Base-by-base conservation (phyloP, 2,329 filamentous ascomycete species). In the Fusarium albosuccineum region DNA sequence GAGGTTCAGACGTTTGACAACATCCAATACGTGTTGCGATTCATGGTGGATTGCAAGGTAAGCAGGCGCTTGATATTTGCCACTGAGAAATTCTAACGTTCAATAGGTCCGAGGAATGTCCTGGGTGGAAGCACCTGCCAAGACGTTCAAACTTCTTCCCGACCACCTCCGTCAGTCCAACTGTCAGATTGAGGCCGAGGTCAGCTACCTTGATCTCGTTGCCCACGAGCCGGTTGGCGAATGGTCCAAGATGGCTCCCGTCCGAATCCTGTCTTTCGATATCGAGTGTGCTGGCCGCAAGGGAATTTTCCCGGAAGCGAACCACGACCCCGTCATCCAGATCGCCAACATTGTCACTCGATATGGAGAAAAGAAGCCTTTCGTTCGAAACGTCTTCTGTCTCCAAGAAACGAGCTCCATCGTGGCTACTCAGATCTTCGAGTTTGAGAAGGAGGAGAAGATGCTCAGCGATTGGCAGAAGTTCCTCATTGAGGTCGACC, bases 251-350 rank as follows among this genome's bases (percentile, higher is more conserved):
- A 97, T 98, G 90, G 96, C 97, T 0, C 96, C 96, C 0, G 83
- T 99, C 4, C 90, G 96, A 64, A 91, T 97, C 46, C 81, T 99
- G 45, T 98, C 96, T 5, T 98, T 99, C 75, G 96, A 99, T 87
- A 99, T 99, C 72, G 96, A 99, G 79, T 99, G 96, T 79, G 96
- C 96, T 71, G 96, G 96, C 52, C 92, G 97, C 71, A 98, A 99
- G 80, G 96, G 96, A 68, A 92, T 99, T 75, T 99, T 99, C 74
- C 96, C 97, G 0, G 96, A 99, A 78, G 90, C 97, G 9, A 89
- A 95, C 63, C 82, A 93, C 17, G 96, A 99, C 73, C 94, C 95
- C 0, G 94, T 99, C 68, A 99, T 99, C 70, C 96, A 99, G 78
- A 99, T 99, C 67, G 96, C 96, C 60, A 98, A 97, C 73, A 89